These are phyloP conservation scores for Fagopyrum esculentum DNA, from an alignment of 148 eudicot species.

Conservation along the genomic window DNA sequence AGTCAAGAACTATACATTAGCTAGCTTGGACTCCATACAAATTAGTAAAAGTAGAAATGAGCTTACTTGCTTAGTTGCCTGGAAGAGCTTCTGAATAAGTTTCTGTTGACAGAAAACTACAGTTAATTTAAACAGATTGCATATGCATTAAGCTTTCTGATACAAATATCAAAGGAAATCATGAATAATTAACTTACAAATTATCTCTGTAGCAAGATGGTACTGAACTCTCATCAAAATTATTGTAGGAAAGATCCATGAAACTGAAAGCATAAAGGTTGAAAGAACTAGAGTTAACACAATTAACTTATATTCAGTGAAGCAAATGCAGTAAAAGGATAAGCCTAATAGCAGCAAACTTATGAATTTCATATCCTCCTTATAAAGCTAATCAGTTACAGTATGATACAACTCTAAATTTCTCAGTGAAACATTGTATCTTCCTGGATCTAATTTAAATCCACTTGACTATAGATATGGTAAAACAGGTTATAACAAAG, in stretches of 20 bases:
- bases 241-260: constrained; percentile 60
- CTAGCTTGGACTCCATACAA: too few relatives aligned
- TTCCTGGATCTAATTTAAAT: too few relatives aligned
- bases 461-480: too few relatives aligned
- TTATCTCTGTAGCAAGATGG: constrained; percentile 25
- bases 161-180: background rate
- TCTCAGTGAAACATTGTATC: too few relatives aligned
- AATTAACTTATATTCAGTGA: background rate
- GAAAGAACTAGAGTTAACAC: background rate
- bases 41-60: background rate
- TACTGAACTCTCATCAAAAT: constrained; percentile 24
- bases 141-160: background rate
- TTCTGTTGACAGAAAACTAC: constrained; percentile 21
- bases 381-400: too few relatives aligned
- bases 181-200: constrained; percentile 27
- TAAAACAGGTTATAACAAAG: too few relatives aligned
- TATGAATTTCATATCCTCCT: background rate
- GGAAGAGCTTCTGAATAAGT: constrained; percentile 41
- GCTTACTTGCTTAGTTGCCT: constrained; percentile 4
- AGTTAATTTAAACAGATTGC: background rate
- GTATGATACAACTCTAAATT: too few relatives aligned
- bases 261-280: constrained; percentile 26
- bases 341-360: background rate
- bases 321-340: background rate
- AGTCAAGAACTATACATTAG: background rate